A percentile compares a stretch with the other conserved stretches of the same genome.
phyloP scores from a whole-genome alignment of 2,329 filamentous ascomycete species.

The Diaporthe batatas region DNA sequence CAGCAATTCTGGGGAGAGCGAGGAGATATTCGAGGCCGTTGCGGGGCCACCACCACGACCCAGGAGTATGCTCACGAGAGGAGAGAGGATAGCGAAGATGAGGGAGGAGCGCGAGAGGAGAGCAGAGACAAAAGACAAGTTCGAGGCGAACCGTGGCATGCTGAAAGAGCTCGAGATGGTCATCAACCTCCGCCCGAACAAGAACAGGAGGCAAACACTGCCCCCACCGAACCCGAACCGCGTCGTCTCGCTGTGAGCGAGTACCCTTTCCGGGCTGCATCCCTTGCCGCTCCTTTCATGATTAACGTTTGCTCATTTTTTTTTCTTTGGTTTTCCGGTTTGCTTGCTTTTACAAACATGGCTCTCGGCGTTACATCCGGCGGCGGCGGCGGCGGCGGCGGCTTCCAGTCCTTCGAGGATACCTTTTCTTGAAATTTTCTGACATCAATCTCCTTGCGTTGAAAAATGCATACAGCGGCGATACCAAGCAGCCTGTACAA shows the following conservation, averaged over 20 bases:
- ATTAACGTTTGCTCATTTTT: slow-evolving; percentile 41
- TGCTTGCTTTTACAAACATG: slow-evolving; percentile 30
- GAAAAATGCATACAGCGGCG: slow-evolving; percentile 33
- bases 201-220: slow-evolving; percentile 54
- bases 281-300: slow-evolving; percentile 39
- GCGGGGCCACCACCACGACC: slow-evolving; percentile 80
- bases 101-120: slow-evolving; percentile 86
- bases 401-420: slow-evolving; percentile 23
- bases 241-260: slow-evolving; percentile 57
- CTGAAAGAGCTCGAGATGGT: slow-evolving; percentile 92
- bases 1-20: slow-evolving; percentile 68
- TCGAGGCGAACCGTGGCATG: slow-evolving; percentile 89
- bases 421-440: slow-evolving; percentile 22
- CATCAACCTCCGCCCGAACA: slow-evolving; percentile 70
- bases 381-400: slow-evolving; percentile 13
- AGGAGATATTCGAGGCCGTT: slow-evolving; percentile 92
- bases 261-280: background rate
- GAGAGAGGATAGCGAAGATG: slow-evolving; percentile 89
- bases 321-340: slow-evolving; percentile 21
- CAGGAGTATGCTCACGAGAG: slow-evolving; percentile 79
- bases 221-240: slow-evolving; percentile 51
- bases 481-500: slow-evolving; percentile 37
- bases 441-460: slow-evolving; percentile 19
- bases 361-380: slow-evolving; percentile 35
- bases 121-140: slow-evolving; percentile 77